Evolutionary conservation across 768 basidiomycete genomes (phyloP).

Genomic region (Kwoniella mangroviensis): DNA sequence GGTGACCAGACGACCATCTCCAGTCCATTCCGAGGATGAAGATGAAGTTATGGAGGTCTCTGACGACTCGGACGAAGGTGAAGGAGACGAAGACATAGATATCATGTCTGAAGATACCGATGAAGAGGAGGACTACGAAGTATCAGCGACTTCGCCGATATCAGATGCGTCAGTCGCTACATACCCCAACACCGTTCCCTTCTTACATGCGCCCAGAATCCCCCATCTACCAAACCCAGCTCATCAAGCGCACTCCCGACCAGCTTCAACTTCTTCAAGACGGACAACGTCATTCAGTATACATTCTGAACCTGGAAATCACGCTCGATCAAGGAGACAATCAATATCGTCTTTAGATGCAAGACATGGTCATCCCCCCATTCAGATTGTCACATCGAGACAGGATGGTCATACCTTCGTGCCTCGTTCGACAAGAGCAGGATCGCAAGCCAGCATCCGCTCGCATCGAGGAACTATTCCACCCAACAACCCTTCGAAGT

Average conservation of each 20-base stretch:
- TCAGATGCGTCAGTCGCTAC: conserved; percentile 40
- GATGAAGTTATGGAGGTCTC: conserved; percentile 2
- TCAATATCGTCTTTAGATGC: conserved; percentile 19
- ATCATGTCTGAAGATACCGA: conserved; percentile 20
- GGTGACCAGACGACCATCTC: conserved; percentile 7
- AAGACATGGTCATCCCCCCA: conserved; percentile 19
- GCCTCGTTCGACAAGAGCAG: conserved; percentile 7
- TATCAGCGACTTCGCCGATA: conserved; percentile 12
- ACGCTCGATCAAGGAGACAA: conserved; percentile 9
- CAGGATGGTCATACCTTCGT: background rate
- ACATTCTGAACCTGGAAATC: background rate
- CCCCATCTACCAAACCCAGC: conserved; percentile 30
- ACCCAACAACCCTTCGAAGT: background rate
- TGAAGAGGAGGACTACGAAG: conserved; percentile 15
- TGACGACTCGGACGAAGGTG: conserved; percentile 9
- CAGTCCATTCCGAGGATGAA: background rate
- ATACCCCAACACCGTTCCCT: conserved; percentile 53
- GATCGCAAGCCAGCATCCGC: conserved; percentile 13
- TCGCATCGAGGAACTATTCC: conserved; percentile 12
- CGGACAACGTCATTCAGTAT: conserved; percentile 24
- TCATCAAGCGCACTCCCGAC: background rate
- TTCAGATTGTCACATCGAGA: conserved; percentile 30
- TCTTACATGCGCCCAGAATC: conserved; percentile 46
- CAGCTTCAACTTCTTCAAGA: conserved; percentile 8
- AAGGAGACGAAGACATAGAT: conserved; percentile 24